Percentiles rank a stretch among this genome's conserved stretches.
Evolutionary conservation across 225 moss, liverwort and hornwort species (phyloP).

Genomic region (Rhytidiadelphus loreus): DNA sequence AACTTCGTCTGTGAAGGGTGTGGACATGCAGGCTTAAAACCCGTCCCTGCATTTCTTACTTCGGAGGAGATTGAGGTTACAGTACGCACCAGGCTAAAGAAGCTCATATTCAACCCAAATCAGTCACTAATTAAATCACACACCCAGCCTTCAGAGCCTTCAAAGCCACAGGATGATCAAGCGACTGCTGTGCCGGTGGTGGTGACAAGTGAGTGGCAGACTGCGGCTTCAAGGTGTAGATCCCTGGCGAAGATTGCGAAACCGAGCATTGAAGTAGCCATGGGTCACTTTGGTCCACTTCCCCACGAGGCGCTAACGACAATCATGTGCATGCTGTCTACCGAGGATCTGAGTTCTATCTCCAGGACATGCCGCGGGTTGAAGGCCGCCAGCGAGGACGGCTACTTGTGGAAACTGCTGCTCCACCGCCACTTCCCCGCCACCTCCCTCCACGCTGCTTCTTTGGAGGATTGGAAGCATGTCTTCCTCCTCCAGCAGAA

Average conservation of each 20-base stretch:
- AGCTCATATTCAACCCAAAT: too few relatives aligned
- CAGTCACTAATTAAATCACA: too few relatives aligned
- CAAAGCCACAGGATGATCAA: too few relatives aligned
- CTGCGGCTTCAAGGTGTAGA: neutral
- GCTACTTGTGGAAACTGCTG: neutral
- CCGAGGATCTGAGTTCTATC: neutral
- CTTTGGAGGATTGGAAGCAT: neutral
- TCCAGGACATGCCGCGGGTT: neutral
- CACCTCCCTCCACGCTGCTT: neutral
- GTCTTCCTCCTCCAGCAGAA: neutral
- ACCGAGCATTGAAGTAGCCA: neutral
- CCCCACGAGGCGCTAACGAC: neutral
- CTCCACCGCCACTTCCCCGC: neutral
- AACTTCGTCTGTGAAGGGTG: neutral
- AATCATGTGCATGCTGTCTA: neutral
- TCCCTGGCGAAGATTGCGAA: neutral
- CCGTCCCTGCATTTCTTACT: neutral
- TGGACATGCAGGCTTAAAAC: neutral
- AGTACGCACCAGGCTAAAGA: too few relatives aligned
- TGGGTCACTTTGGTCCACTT: neutral
- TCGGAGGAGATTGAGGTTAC: too few relatives aligned
- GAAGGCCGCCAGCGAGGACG: neutral
- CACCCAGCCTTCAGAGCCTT: too few relatives aligned
- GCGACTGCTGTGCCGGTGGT: too few relatives aligned
- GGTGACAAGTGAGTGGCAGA: neutral